These are phyloP conservation scores for Pleurotus tuber-regium DNA, from an alignment of 768 basidiomycete species.

Conservation along the genomic window DNA sequence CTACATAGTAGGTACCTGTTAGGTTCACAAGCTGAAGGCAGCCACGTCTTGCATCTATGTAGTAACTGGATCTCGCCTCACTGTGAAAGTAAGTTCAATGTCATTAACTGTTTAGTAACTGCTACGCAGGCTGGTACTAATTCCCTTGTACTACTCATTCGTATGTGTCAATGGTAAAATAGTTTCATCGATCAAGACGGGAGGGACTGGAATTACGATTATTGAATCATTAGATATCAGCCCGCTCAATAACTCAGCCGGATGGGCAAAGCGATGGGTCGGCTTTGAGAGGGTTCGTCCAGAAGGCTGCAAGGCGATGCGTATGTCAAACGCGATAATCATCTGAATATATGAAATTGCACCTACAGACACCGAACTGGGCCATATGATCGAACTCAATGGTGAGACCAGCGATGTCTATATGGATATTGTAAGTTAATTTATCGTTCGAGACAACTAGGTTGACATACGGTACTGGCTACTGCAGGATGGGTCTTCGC, in stretches of 20 bases:
- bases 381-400: constrained; percentile 7
- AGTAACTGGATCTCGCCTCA: no score
- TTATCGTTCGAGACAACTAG: not conserved
- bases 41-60: no score
- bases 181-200: no score
- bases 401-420: constrained; percentile 4
- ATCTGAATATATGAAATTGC: not conserved
- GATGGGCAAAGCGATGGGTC: constrained; percentile 1
- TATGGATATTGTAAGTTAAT: not conserved
- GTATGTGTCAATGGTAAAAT: no score
- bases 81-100: no score
- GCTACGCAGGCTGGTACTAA: no score
- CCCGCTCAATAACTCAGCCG: not conserved
- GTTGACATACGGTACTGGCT: not conserved
- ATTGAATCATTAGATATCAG: not conserved
- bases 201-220: no score
- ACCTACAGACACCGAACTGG: constrained; percentile 8
- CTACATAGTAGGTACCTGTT: no score
- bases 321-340: not conserved
- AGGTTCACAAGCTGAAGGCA: no score
- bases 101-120: no score
- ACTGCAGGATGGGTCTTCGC: constrained; percentile 1
- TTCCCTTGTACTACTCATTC: no score
- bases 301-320: not conserved
- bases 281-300: constrained; percentile 5